phyloP scores from a whole-genome alignment of 495 filamentous ascomycete species.

The Lasiosphaeria hispida region DNA sequence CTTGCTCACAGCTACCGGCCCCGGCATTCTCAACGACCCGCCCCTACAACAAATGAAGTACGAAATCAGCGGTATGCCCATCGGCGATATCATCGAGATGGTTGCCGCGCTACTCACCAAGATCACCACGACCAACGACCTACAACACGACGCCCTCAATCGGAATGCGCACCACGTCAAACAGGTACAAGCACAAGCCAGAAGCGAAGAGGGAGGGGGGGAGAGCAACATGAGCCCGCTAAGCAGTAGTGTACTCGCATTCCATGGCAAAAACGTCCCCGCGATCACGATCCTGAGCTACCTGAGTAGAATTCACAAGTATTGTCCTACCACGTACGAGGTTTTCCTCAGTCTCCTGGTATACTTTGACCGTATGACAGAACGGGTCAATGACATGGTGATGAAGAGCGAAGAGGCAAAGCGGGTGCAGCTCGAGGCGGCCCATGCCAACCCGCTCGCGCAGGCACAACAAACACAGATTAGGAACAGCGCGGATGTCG shows the following conservation, averaged over 20 bases:
- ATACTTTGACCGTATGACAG: constrained; percentile 99
- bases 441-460: constrained; percentile 13
- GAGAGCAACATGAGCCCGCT: constrained; percentile 67
- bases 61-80: constrained; percentile 97
- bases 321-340: constrained; percentile 98
- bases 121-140: constrained; percentile 95
- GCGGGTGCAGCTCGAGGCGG: constrained; percentile 26
- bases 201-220: constrained; percentile 53
- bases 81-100: constrained; percentile 98
- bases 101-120: constrained; percentile 97
- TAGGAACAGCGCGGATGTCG: constrained; percentile 16
- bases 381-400: constrained; percentile 74
- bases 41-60: constrained; percentile 62
- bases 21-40: constrained; percentile 48
- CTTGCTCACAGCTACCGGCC: constrained; percentile 46
- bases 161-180: constrained; percentile 47
- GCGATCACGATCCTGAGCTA: constrained; percentile 97
- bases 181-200: constrained; percentile 41
- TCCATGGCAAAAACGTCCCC: constrained; percentile 97
- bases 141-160: constrained; percentile 72
- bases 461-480: constrained; percentile 14
- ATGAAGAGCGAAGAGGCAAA: constrained; percentile 42
- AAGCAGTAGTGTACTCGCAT: constrained; percentile 91
- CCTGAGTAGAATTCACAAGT: constrained; percentile 94
- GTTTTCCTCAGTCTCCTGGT: constrained; percentile 94